phyloP scores from a whole-genome alignment of 805 yeast genomes.

The Pichia exigua region DNA sequence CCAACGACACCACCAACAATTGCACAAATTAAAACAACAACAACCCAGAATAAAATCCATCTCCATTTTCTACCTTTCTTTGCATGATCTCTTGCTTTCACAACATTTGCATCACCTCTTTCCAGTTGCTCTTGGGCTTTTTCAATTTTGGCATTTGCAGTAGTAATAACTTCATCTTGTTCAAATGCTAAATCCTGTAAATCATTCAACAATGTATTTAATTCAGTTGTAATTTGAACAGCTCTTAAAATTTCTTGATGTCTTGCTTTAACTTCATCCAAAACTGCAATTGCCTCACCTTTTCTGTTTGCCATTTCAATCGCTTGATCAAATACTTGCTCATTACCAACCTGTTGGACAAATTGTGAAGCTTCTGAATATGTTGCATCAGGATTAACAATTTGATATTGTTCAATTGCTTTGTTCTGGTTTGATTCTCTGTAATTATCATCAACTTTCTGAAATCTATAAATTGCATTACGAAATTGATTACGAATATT shows the following conservation, averaged over 20 bases:
- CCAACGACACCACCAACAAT: slow-evolving; percentile 66
- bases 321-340: slow-evolving; percentile 93
- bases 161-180: slow-evolving; percentile 83
- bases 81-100: slow-evolving; percentile 82
- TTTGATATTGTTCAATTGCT: slow-evolving; percentile 87
- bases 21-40: slow-evolving; percentile 49
- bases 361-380: slow-evolving; percentile 79
- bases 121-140: slow-evolving; percentile 87
- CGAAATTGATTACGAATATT: slow-evolving; percentile 78
- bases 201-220: slow-evolving; percentile 89
- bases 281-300: slow-evolving; percentile 92
- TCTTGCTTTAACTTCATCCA: slow-evolving; percentile 92
- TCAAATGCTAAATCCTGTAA: slow-evolving; percentile 95
- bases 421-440: slow-evolving; percentile 77
- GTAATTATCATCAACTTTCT: slow-evolving; percentile 79
- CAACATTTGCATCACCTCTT: slow-evolving; percentile 89
- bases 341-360: slow-evolving; percentile 75
- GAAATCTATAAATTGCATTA: slow-evolving; percentile 77
- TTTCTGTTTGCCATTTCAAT: slow-evolving; percentile 77
- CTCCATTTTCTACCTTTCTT: slow-evolving; percentile 85
- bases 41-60: slow-evolving; percentile 73
- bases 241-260: slow-evolving; percentile 91
- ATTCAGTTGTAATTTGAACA: slow-evolving; percentile 92
- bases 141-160: slow-evolving; percentile 71
- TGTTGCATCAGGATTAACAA: slow-evolving; percentile 80